Percentiles rank a stretch among this genome's conserved stretches.
These are phyloP conservation scores for Fusarium buharicum DNA, from an alignment of 2,329 filamentous ascomycete genomes.

Conservation along the genomic window DNA sequence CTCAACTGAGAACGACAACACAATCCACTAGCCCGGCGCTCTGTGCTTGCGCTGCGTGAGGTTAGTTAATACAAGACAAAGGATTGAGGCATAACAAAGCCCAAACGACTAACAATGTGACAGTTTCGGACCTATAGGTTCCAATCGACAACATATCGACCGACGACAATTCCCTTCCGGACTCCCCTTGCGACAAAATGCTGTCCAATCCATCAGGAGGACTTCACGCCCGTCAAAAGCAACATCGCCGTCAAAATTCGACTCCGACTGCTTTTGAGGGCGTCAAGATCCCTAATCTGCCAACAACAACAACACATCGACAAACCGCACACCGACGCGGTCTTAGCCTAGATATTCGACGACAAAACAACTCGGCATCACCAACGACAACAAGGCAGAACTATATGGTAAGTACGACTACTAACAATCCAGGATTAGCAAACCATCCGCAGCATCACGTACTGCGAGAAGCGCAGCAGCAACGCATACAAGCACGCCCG, in stretches of 20 bases:
- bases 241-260: conserved; percentile 87
- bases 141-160: conserved; percentile 61
- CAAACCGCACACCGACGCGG: conserved; percentile 77
- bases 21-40: conserved; percentile 73
- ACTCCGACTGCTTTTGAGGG: conserved; percentile 82
- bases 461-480: conserved; percentile 91
- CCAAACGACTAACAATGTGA: conserved; percentile 3
- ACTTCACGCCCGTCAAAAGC: conserved; percentile 69
- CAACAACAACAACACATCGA: conserved; percentile 56
- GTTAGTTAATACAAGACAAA: conserved; percentile 55
- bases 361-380: conserved; percentile 58
- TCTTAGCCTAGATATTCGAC: conserved; percentile 82
- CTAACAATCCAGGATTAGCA: conserved; percentile 67
- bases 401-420: conserved; percentile 62
- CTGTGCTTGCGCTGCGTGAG: conserved; percentile 87
- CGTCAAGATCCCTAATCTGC: conserved; percentile 74
- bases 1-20: conserved; percentile 61
- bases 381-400: conserved; percentile 47
- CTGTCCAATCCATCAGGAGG: conserved; percentile 79
- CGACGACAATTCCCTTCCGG: conserved; percentile 68
- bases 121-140: conserved; percentile 62
- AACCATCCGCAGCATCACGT: conserved; percentile 72
- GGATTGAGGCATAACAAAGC: neutral
- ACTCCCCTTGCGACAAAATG: conserved; percentile 78
- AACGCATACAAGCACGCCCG: conserved; percentile 80